These are phyloP conservation scores for Bidens hawaiensis DNA, from an alignment of 140 eudicot genomes.

Conservation along the genomic window DNA sequence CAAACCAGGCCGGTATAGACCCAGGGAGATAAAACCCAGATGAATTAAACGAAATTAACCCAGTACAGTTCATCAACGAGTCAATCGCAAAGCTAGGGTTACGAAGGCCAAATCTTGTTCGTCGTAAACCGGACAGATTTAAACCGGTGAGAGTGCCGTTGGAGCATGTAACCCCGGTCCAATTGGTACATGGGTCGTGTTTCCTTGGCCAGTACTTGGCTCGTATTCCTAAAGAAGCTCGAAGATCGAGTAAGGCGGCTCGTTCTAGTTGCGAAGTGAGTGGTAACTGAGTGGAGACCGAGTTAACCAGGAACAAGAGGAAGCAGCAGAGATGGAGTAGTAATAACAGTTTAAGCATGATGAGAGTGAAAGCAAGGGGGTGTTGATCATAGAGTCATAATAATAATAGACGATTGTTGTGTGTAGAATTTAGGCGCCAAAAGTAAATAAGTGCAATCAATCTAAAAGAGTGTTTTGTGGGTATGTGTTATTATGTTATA, in stretches of 20 bases:
- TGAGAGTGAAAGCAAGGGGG: no score
- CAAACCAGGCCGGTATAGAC: constrained; percentile 58
- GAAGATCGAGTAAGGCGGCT: constrained; percentile 47
- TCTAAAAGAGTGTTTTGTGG: not conserved
- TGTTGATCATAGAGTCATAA: no score
- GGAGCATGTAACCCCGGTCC: constrained; percentile 54
- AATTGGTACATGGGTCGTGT: constrained; percentile 45
- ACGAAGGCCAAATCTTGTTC: constrained; percentile 38
- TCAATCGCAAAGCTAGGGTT: constrained; percentile 50
- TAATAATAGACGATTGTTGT: not conserved
- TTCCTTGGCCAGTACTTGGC: constrained; percentile 55
- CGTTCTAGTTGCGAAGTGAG: constrained; percentile 44
- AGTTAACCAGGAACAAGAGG: constrained; percentile 35
- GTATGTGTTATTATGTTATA: no score
- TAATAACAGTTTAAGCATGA: no score
- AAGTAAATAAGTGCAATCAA: constrained; percentile 3
- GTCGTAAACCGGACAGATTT: constrained; percentile 34
- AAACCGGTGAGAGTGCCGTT: constrained; percentile 50
- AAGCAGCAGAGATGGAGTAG: constrained; percentile 10
- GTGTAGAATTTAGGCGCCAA: constrained; percentile 1
- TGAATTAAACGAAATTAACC: constrained; percentile 36
- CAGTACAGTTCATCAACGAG: constrained; percentile 41
- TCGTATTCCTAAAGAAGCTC: constrained; percentile 52
- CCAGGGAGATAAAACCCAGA: constrained; percentile 58
- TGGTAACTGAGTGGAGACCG: constrained; percentile 42